Conservation (phyloP, 306 rosid species). For the Quercus engelmannii region DNA sequence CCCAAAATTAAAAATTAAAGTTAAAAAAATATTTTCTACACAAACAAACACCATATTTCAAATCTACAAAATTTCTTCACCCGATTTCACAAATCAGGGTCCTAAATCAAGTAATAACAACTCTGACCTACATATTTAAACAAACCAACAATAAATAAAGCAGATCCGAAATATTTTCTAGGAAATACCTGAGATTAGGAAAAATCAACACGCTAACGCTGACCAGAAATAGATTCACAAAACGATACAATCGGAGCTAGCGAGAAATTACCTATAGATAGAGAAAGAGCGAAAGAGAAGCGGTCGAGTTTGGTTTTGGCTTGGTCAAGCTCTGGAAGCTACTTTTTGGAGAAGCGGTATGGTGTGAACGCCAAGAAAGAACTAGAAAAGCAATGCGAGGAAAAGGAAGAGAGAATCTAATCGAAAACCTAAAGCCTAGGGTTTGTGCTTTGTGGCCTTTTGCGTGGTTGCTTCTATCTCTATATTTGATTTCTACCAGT, state of each 20-base stretch:
- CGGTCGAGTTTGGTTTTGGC: too few relatives aligned
- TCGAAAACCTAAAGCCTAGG: neutral
- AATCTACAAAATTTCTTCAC: too few relatives aligned
- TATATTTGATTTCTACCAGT: neutral
- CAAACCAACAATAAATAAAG: neutral
- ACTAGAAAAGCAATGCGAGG: neutral
- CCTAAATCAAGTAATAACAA: too few relatives aligned
- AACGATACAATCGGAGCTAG: neutral
- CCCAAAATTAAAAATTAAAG: too few relatives aligned
- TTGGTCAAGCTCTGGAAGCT: neutral
- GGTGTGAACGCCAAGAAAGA: neutral
- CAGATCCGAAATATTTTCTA: neutral
- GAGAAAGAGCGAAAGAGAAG: neutral
- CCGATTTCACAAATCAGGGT: too few relatives aligned
- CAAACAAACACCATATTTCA: too few relatives aligned
- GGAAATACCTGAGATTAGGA: conserved; percentile 5
- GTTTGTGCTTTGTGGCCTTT: neutral
- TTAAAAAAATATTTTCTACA: too few relatives aligned
- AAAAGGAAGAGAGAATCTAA: neutral
- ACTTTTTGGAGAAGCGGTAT: neutral
- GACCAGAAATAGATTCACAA: neutral
- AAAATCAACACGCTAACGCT: neutral
- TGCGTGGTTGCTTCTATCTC: neutral
- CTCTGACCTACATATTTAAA: neutral
- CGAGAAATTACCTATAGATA: conserved; percentile 2